phyloP scores from a whole-genome alignment of 495 filamentous ascomycete species.

The Lasiosphaeria ovina region DNA sequence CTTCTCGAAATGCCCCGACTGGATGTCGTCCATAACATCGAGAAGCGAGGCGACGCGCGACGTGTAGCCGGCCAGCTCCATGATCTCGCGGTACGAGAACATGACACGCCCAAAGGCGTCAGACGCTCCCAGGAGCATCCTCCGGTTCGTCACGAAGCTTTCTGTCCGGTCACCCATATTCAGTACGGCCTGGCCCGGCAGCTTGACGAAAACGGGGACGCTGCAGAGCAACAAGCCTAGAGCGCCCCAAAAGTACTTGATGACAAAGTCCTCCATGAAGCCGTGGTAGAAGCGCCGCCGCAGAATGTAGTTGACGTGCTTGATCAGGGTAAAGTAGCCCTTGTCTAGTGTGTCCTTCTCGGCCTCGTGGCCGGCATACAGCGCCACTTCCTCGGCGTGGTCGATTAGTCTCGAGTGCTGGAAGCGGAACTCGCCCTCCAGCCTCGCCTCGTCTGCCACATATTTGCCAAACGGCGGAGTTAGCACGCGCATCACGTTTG shows the following conservation, averaged over 20 bases:
- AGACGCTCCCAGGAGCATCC: conserved; percentile 85
- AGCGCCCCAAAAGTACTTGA: conserved; percentile 99
- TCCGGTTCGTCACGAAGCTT: conserved; percentile 90
- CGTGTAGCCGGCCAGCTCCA: conserved; percentile 93
- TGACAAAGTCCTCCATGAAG: conserved; percentile 98
- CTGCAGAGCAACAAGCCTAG: conserved; percentile 91
- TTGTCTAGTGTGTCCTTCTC: conserved; percentile 98
- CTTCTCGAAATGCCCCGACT: conserved; percentile 87
- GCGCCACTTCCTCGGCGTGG: conserved; percentile 88
- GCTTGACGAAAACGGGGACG: conserved; percentile 91
- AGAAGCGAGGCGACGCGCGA: conserved; percentile 84
- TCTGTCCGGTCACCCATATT: conserved; percentile 91
- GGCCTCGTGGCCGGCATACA: conserved; percentile 90
- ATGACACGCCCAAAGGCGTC: conserved; percentile 96
- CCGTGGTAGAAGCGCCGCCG: conserved; percentile 88
- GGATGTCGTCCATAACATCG: conserved; percentile 91
- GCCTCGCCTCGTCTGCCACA: conserved; percentile 89
- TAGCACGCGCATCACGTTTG: conserved; percentile 86
- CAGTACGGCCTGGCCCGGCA: conserved; percentile 65
- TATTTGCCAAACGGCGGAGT: conserved; percentile 99
- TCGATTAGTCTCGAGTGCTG: conserved; percentile 93
- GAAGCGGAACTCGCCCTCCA: conserved; percentile 96
- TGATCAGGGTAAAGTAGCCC: conserved; percentile 97
- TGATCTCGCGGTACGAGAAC: conserved; percentile 97
- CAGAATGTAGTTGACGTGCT: conserved; percentile 96